Evolutionary conservation across 1,284 basidiomycete genomes (phyloP).

Genomic region (Papiliotrema flavescens): DNA sequence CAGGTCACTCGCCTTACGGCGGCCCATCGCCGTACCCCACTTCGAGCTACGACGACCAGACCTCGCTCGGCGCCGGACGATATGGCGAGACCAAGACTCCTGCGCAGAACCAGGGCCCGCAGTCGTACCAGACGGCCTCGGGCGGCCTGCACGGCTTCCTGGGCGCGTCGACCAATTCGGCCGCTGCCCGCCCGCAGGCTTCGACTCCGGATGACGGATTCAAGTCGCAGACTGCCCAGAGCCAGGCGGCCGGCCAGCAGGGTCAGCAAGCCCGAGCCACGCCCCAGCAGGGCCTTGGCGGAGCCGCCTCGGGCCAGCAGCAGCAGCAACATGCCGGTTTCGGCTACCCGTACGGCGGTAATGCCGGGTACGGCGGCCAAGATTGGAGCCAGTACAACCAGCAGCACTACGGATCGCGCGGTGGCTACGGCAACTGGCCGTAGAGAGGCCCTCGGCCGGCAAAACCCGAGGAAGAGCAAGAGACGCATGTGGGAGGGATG

Average conservation of each 20-base stretch:
- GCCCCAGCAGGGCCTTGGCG: slow-evolving; percentile 8
- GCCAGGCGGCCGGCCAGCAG: not conserved
- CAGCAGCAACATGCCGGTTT: slow-evolving; percentile 7
- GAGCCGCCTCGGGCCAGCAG: not conserved
- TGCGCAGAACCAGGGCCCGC: slow-evolving; percentile 3
- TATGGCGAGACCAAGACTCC: slow-evolving; percentile 32
- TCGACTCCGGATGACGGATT: slow-evolving; percentile 42
- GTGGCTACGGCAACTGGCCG: slow-evolving; percentile 35
- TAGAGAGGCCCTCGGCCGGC: slow-evolving; percentile 12
- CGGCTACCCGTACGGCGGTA: slow-evolving; percentile 24
- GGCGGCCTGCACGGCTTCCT: slow-evolving; percentile 38
- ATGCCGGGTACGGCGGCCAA: slow-evolving; percentile 25
- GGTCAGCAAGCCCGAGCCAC: not conserved
- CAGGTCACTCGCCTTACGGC: slow-evolving; percentile 46
- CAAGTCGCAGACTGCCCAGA: slow-evolving; percentile 27
- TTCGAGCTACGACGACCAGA: slow-evolving; percentile 38
- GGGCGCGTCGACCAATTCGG: slow-evolving; percentile 21
- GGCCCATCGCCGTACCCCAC: slow-evolving; percentile 36
- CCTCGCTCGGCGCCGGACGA: slow-evolving; percentile 28
- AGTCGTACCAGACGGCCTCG: slow-evolving; percentile 19
- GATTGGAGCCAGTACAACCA: slow-evolving; percentile 30
- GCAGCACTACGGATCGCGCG: slow-evolving; percentile 23
- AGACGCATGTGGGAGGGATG: not conserved
- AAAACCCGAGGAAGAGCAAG: too few relatives aligned
- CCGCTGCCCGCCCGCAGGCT: slow-evolving; percentile 26